phyloP scores from a whole-genome alignment of 129 eudicot species.

The Daucus carota region DNA sequence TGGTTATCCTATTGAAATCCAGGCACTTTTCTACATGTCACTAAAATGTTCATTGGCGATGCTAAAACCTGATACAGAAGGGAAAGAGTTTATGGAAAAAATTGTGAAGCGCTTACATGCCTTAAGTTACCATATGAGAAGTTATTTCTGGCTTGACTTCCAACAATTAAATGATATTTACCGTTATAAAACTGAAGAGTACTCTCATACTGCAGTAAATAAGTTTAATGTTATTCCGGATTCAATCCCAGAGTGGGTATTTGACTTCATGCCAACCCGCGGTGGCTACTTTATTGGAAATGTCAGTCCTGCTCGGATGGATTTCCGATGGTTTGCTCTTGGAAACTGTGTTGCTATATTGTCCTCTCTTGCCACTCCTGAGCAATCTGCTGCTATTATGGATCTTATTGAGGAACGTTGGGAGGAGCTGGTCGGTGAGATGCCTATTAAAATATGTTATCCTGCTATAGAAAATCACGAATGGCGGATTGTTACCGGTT shows the following conservation, averaged over 20 bases:
- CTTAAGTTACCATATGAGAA: conserved; percentile 33
- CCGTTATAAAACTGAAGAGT: conserved; percentile 35
- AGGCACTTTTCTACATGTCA: conserved; percentile 39
- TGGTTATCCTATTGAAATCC: conserved; percentile 37
- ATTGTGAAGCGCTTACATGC: conserved; percentile 32
- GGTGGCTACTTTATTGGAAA: conserved; percentile 41
- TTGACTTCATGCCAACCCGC: conserved; percentile 32
- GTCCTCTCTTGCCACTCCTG: conserved; percentile 44
- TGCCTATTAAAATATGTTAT: conserved; percentile 38
- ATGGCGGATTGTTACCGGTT: conserved; percentile 35
- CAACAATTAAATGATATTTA: conserved; percentile 34
- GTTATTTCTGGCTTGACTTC: conserved; percentile 36
- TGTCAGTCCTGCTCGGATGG: conserved; percentile 50
- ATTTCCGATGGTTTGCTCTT: conserved; percentile 47
- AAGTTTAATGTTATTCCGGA: conserved; percentile 36
- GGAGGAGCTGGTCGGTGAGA: conserved; percentile 39
- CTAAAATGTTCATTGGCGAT: conserved; percentile 31
- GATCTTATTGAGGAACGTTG: conserved; percentile 42
- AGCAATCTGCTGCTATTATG: conserved; percentile 37
- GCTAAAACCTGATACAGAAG: conserved; percentile 32
- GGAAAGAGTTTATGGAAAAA: conserved; percentile 33
- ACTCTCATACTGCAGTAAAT: conserved; percentile 34
- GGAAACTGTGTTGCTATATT: conserved; percentile 51
- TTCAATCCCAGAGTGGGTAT: conserved; percentile 38
- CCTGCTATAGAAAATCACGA: conserved; percentile 40